Evolutionary conservation across 2,329 filamentous ascomycete genomes (phyloP).

Genomic region (Cordyceps javanica): DNA sequence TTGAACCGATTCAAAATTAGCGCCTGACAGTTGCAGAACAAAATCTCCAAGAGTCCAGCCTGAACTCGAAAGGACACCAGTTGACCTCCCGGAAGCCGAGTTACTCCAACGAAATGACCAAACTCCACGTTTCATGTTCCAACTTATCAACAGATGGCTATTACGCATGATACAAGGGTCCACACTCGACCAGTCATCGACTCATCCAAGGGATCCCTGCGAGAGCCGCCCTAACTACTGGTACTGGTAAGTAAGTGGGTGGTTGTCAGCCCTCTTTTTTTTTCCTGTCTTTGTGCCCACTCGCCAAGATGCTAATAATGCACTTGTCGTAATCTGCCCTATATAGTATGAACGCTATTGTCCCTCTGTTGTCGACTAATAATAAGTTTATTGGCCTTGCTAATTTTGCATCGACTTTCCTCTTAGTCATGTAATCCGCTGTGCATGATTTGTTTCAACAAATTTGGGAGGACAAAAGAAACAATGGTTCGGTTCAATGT

Average conservation of each 20-base stretch:
- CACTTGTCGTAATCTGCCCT: neutral
- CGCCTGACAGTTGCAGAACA: neutral
- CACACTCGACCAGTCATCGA: neutral
- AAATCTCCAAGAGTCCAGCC: neutral
- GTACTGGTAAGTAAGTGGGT: no score
- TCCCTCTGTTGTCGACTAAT: neutral
- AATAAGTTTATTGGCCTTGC: neutral
- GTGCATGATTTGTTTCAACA: neutral
- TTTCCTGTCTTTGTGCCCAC: no score
- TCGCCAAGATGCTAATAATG: constrained; percentile 6
- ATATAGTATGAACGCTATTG: neutral
- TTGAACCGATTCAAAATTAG: neutral
- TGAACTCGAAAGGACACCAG: neutral
- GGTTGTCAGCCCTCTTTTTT: neutral
- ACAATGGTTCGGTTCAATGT: no score
- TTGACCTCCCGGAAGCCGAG: neutral
- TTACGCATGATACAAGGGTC: neutral
- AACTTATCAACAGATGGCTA: neutral
- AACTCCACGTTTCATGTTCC: neutral
- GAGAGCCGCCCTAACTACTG: neutral
- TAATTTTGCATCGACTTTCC: neutral
- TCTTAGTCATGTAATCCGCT: neutral
- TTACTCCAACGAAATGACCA: neutral
- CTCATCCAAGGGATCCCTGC: neutral
- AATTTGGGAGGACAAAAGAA: no score